Evolutionary conservation across 176 grass and related monocot species (phyloP), one percentile per base, ranked within the genome.

Genomic region (Cymbopogon citratus): DNA sequence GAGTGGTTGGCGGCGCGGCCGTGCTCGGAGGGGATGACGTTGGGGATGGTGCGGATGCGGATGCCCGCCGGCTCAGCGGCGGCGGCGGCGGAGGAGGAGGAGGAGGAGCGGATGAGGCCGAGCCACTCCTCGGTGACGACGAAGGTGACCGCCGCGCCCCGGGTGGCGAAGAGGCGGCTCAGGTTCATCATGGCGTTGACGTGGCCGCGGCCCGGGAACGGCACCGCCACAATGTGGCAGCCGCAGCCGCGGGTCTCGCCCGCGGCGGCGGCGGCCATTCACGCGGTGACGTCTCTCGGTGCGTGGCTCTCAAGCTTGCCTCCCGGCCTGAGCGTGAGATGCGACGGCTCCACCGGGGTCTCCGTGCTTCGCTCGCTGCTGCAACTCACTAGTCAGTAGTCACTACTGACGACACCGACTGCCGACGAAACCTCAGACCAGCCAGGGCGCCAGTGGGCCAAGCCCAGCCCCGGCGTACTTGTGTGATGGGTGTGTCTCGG

Each of bases 41-140:
- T 92, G 24, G 93, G 87, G 49, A 96, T 92, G 82, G 87, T 16
- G 56, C 56, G 67, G 19, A 95, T 68, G 65, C 83, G 76, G 44
- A 95, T 59, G 41, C 77, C 87, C 7, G 57, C 38, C 61, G 61
- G 12, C 25, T 63, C 61, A 27, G 87, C 68, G 23, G 12, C 7
- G 33, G 87, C 68, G 23, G 12, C 7, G 13, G 81, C 12, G 52
- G 43, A 36, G 0, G 31, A 33, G 27, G 44, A 1, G 33, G 49
- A 24, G 40, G 87, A 29, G 54, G 16, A 31, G 77, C 86, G 64
- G 60, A 97, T 59, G 41, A 97, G 83, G 67, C 74, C 79, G 66
- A 81, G 83, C 93, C 88, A 90, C 69, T 96, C 90, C 80, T 92
- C 85, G 18, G 90, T 92, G 79, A 96, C 80, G 41, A 93, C 85